Conservation (phyloP, 148 eudicot genomes). For the Vaccinium myrtillus region DNA sequence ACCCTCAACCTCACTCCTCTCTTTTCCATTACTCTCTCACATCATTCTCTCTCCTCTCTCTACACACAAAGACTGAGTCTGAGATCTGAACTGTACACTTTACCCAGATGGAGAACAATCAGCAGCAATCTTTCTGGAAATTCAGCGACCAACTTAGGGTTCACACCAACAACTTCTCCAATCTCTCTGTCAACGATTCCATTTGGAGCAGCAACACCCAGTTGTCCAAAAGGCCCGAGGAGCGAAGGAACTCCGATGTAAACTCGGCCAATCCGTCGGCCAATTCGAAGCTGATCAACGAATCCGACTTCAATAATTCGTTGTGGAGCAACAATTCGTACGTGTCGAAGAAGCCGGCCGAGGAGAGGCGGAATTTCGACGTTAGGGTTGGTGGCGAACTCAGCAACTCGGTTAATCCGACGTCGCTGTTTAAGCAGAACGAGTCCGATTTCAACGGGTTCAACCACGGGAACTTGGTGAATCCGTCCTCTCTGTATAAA, state of each 20-base stretch:
- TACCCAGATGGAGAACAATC: slow-evolving; percentile 46
- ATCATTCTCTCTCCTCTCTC: neutral
- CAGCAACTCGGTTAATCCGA: neutral
- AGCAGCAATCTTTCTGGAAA: slow-evolving; percentile 66
- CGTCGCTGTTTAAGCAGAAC: neutral
- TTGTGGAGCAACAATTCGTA: neutral
- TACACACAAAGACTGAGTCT: neutral
- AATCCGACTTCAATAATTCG: slow-evolving; percentile 5
- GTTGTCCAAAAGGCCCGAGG: slow-evolving; percentile 48
- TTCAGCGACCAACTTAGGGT: slow-evolving; percentile 90
- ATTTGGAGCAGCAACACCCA: slow-evolving; percentile 83
- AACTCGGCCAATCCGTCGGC: slow-evolving; percentile 7
- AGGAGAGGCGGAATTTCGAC: slow-evolving; percentile 4
- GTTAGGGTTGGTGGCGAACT: neutral
- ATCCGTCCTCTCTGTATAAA: too few species aligned
- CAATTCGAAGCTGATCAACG: slow-evolving; percentile 9
- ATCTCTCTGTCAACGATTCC: slow-evolving; percentile 81
- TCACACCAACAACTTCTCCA: slow-evolving; percentile 54
- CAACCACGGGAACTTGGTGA: too few species aligned
- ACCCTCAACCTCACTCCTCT: neutral
- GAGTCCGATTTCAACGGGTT: slow-evolving; percentile 1
- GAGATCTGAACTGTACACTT: neutral
- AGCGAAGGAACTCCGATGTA: slow-evolving; percentile 73
- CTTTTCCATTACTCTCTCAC: neutral
- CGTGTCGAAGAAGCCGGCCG: neutral